phyloP scores from a whole-genome alignment of 1,139 yeast genomes.

The Diutina siamensis region DNA sequence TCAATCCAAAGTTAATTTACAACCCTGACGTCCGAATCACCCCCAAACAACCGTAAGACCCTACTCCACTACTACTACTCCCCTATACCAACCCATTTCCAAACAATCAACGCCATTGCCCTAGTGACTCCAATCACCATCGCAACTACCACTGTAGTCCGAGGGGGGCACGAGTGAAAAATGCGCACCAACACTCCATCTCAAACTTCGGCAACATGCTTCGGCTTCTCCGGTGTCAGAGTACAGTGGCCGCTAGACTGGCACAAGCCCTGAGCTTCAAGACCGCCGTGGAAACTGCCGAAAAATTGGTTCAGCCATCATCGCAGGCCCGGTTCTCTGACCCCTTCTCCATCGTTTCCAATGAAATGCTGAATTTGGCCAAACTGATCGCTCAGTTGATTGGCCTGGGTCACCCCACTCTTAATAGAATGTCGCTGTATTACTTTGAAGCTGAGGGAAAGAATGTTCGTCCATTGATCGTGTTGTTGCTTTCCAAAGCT shows the following conservation, averaged over 20 bases:
- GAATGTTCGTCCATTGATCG: conserved; percentile 86
- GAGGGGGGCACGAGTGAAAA: too few relatives aligned
- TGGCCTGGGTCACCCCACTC: conserved; percentile 89
- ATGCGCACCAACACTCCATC: too few relatives aligned
- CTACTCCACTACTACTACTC: too few relatives aligned
- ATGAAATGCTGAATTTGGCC: conserved; percentile 87
- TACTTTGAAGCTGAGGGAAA: conserved; percentile 96
- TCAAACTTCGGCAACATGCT: too few relatives aligned
- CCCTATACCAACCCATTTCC: too few relatives aligned
- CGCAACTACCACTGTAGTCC: too few relatives aligned
- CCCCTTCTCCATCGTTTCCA: conserved; percentile 87
- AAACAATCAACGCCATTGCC: too few relatives aligned
- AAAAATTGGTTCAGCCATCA: conserved; percentile 74
- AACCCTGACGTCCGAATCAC: too few relatives aligned
- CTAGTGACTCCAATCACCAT: too few relatives aligned
- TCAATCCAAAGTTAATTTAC: too few relatives aligned
- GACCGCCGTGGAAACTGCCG: conserved; percentile 69
- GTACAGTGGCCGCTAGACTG: neutral
- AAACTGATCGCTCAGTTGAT: conserved; percentile 75
- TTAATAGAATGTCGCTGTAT: conserved; percentile 82
- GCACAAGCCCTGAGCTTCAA: conserved; percentile 12
- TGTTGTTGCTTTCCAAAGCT: conserved; percentile 72
- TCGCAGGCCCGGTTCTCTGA: conserved; percentile 42
- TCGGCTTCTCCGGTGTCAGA: conserved; percentile 1
- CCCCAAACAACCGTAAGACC: too few relatives aligned